Conservation (phyloP, 2,329 filamentous ascomycete genomes). For the Stagonosporopsis vannaccii region DNA sequence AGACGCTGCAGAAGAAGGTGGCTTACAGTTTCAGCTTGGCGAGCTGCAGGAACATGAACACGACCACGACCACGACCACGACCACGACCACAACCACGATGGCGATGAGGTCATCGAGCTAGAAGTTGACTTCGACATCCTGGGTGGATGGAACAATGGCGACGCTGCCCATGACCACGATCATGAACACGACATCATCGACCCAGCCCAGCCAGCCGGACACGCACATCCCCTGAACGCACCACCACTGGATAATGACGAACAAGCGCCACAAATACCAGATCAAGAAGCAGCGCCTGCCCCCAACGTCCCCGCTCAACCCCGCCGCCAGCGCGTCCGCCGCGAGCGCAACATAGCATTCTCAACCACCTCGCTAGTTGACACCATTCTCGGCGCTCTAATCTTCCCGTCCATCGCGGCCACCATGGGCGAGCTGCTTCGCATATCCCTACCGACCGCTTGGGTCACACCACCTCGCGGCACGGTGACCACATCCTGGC, state of each 20-base stretch:
- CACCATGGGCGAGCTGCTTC: slow-evolving; percentile 77
- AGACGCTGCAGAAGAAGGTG: slow-evolving; percentile 23
- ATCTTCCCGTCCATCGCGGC: slow-evolving; percentile 84
- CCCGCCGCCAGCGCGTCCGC: slow-evolving; percentile 38
- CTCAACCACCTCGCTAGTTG: slow-evolving; percentile 63
- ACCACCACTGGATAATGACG: slow-evolving; percentile 40
- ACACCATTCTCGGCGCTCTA: slow-evolving; percentile 71
- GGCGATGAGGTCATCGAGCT: slow-evolving; percentile 59
- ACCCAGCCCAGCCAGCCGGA: slow-evolving; percentile 29
- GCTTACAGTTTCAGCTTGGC: slow-evolving; percentile 21
- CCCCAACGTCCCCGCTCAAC: slow-evolving; percentile 36
- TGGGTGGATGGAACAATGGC: slow-evolving; percentile 58
- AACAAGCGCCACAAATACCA: slow-evolving; percentile 16
- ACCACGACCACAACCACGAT: slow-evolving; percentile 39
- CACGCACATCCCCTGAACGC: slow-evolving; percentile 42
- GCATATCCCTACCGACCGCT: slow-evolving; percentile 69
- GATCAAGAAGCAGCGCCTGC: slow-evolving; percentile 36
- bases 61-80: slow-evolving; percentile 22
- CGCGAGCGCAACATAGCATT: slow-evolving; percentile 60
- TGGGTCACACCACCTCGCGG: slow-evolving; percentile 63
- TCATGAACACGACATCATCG: slow-evolving; percentile 32
- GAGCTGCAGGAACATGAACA: slow-evolving; percentile 16
- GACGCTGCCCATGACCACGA: slow-evolving; percentile 43
- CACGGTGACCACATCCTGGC: slow-evolving; percentile 25
- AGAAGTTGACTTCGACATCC: slow-evolving; percentile 47